Evolutionary conservation across 2,329 filamentous ascomycete genomes (phyloP), one percentile per base, ranked within the genome.

Genomic region (Xylariomycetidae sp.): DNA sequence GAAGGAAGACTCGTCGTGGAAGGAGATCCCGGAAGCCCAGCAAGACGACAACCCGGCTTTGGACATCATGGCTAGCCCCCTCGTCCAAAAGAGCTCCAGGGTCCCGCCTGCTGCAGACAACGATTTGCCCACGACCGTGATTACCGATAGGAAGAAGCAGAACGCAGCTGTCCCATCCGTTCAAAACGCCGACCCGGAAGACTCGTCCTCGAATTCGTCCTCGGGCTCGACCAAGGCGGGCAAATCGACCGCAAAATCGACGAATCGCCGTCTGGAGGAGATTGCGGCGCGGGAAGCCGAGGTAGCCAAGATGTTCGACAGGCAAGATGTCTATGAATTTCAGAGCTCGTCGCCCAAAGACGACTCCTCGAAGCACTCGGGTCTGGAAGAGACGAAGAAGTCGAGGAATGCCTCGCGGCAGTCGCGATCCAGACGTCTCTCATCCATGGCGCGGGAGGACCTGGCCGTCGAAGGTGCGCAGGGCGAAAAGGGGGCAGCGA

Each of bases 271-370:
- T 15, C 41, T 56, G 6, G 49, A 56, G 10, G 48, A 52, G 27
- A 43, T 55, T 23, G 49, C 53, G 13, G 48, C 46, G n/a, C 45
- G 49, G 8, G 51, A 57, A 28, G 46, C 40, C 7, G 54, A 55
- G 29, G 49, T 50, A 6, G 47, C 51, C n/a, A 45, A 45, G 31
- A 37, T 49, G 20, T 50, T 53, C 31, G 46, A 52, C 17, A 37
- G 37, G 11, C 16, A 54, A 9, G 74, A 79, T 44, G 60, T 76
- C 6, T 78, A 79, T 42, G 73, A 78, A 35, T 76, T 79, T 42
- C 62, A 62, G 6, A 62, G 59, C 37, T 66, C 67, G 3, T 72
- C 72, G 5, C 69, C 70, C 1, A 4, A 16, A 10, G 41, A 37
- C 31, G 31, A 58, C 22, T 42, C 42, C 15, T 31, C 44, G 7